These are phyloP conservation scores for Whalleya microplaca DNA, from an alignment of 2,329 filamentous ascomycete species.

Conservation along the genomic window DNA sequence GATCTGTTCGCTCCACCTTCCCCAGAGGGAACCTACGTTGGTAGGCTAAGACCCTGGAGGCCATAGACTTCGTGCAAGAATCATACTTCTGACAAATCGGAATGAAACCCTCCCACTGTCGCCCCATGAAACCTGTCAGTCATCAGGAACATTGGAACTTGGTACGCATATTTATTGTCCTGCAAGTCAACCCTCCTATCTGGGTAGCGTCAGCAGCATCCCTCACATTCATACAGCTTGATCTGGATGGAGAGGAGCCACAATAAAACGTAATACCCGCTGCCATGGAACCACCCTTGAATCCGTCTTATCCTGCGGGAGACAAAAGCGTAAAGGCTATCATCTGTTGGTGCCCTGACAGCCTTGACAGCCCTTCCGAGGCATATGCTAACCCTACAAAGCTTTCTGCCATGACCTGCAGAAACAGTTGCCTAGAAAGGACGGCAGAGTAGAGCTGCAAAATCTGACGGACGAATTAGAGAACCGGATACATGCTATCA, in stretches of 20 bases:
- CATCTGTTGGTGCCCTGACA: conserved; percentile 33
- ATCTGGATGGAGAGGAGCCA: background rate
- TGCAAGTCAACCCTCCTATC: background rate
- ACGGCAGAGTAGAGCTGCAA: conserved; percentile 30
- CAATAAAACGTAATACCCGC: background rate
- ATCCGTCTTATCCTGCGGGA: conserved; percentile 26
- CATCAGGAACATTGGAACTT: background rate
- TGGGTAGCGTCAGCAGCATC: background rate
- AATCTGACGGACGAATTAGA: conserved; percentile 47
- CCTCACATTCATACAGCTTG: background rate
- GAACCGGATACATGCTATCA: conserved; percentile 41
- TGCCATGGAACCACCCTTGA: conserved; percentile 18
- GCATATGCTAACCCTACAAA: conserved; percentile 19
- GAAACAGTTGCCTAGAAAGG: conserved; percentile 33
- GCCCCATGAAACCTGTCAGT: background rate
- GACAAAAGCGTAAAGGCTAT: conserved; percentile 39
- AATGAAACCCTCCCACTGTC: conserved; percentile 5
- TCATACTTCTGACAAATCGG: conserved; percentile 13
- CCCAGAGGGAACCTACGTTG: conserved; percentile 18
- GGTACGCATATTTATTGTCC: background rate
- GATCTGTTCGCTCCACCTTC: conserved; percentile 17
- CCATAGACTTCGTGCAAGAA: conserved; percentile 10
- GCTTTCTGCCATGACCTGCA: conserved; percentile 35
- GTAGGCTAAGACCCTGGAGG: conserved; percentile 20
- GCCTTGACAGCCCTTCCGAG: conserved; percentile 2